These are phyloP conservation scores for Ajuga chamaepitys DNA, from an alignment of 257 asterid species.

Conservation along the genomic window DNA sequence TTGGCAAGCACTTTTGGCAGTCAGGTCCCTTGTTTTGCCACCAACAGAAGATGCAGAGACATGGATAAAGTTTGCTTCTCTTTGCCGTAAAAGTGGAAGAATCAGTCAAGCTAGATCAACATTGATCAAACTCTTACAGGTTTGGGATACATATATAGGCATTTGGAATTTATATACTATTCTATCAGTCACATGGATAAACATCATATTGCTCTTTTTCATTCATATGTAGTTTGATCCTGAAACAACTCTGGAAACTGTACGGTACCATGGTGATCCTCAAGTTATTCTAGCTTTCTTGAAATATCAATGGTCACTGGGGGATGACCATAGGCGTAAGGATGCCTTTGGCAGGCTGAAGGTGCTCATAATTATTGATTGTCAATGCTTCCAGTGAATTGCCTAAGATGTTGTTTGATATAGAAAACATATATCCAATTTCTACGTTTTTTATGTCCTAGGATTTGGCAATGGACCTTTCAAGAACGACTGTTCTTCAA, in stretches of 20 bases:
- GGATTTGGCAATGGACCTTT: constrained; percentile 87
- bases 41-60: constrained; percentile 97
- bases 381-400: neutral
- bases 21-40: constrained; percentile 95
- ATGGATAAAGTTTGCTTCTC: constrained; percentile 95
- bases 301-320: constrained; percentile 97
- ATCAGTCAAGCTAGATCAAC: constrained; percentile 97
- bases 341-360: constrained; percentile 81
- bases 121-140: constrained; percentile 86
- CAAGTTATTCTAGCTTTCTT: constrained; percentile 92
- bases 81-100: constrained; percentile 97
- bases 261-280: constrained; percentile 86
- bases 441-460: constrained; percentile 19
- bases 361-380: constrained; percentile 35
- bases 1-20: constrained; percentile 83
- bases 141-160: constrained; percentile 23
- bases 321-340: constrained; percentile 90
- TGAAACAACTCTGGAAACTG: constrained; percentile 72
- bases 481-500: constrained; percentile 57
- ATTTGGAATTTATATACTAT: neutral
- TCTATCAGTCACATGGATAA: neutral
- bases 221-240: constrained; percentile 73
- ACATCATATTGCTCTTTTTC: constrained; percentile 8
- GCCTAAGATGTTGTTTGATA: neutral
- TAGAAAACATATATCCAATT: constrained; percentile 9